Evolutionary conservation across 495 filamentous ascomycete species (phyloP).

Genomic region (Chaetomium tenue): DNA sequence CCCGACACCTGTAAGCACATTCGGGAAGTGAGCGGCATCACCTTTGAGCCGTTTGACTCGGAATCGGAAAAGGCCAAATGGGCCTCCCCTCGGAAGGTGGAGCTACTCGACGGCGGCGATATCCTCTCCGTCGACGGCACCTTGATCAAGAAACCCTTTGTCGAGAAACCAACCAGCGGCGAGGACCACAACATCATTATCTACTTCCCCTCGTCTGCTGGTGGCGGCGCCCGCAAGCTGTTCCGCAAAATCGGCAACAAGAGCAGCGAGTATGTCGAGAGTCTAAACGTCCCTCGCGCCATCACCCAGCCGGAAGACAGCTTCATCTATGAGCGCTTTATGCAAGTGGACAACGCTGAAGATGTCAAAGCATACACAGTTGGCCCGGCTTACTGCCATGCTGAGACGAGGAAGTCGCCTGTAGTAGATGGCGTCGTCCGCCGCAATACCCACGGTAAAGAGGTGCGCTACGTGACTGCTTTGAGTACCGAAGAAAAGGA

Average conservation of each 20-base stretch:
- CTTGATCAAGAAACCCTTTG: slow-evolving; percentile 85
- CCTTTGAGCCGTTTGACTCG: slow-evolving; percentile 70
- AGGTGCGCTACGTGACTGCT: slow-evolving; percentile 89
- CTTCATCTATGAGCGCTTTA: slow-evolving; percentile 96
- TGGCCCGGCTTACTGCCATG: slow-evolving; percentile 88
- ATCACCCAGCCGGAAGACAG: slow-evolving; percentile 74
- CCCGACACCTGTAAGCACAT: slow-evolving; percentile 74
- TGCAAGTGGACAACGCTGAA: slow-evolving; percentile 92
- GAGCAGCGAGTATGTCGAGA: slow-evolving; percentile 86
- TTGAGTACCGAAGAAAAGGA: slow-evolving; percentile 75
- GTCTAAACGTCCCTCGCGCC: slow-evolving; percentile 69
- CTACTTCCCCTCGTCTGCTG: slow-evolving; percentile 82
- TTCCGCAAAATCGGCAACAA: slow-evolving; percentile 99
- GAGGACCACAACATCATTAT: slow-evolving; percentile 99
- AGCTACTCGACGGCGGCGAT: slow-evolving; percentile 82
- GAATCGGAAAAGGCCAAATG: slow-evolving; percentile 54
- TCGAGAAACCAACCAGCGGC: slow-evolving; percentile 96
- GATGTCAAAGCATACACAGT: slow-evolving; percentile 99
- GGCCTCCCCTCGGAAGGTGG: slow-evolving; percentile 64
- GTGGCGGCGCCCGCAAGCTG: slow-evolving; percentile 84
- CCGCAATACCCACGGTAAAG: slow-evolving; percentile 94
- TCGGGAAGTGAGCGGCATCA: slow-evolving; percentile 73
- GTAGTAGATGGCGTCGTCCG: slow-evolving; percentile 95
- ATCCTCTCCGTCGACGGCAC: slow-evolving; percentile 82
- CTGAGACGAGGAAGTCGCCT: slow-evolving; percentile 93